Evolutionary conservation across 805 yeast species (phyloP).

Genomic region (Ogataea thermomethanolica): DNA sequence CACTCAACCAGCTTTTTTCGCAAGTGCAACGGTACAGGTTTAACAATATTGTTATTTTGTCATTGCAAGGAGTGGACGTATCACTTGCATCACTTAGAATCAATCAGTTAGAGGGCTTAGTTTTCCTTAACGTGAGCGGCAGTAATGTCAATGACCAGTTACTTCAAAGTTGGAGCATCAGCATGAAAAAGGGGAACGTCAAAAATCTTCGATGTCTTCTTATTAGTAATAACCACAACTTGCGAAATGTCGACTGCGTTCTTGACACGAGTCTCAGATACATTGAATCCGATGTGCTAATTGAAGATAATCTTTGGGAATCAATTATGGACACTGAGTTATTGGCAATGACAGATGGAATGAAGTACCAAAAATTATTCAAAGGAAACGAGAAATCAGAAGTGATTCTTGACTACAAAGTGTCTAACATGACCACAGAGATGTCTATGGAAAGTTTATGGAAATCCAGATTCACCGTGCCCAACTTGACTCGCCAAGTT

Average conservation of each 20-base stretch:
- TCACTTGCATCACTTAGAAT: conserved; percentile 5
- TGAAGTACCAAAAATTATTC: not conserved
- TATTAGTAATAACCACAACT: conserved; percentile 11
- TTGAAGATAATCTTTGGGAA: not conserved
- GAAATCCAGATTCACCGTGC: conserved; percentile 10
- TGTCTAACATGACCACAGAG: not conserved
- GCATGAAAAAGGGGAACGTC: conserved; percentile 27
- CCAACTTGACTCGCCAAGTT: not conserved
- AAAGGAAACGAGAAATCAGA: not conserved
- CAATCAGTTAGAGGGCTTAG: conserved; percentile 12
- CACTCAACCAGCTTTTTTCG: conserved; percentile 12
- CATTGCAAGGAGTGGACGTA: conserved; percentile 15
- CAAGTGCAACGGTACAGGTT: conserved; percentile 12
- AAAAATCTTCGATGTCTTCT: conserved; percentile 17
- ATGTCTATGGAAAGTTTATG: conserved; percentile 1
- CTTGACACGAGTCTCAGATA: conserved; percentile 3
- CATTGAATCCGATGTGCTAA: conserved; percentile 1
- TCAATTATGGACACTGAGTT: not conserved
- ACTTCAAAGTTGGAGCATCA: conserved; percentile 26
- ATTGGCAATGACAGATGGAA: conserved; percentile 3
- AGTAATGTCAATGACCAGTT: conserved; percentile 19
- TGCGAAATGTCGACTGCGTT: conserved; percentile 8
- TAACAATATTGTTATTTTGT: conserved; percentile 18
- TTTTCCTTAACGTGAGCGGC: conserved; percentile 21
- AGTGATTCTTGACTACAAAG: conserved; percentile 12